Conservation (phyloP, 441 rosid species). For the Corymbia citriodora region DNA sequence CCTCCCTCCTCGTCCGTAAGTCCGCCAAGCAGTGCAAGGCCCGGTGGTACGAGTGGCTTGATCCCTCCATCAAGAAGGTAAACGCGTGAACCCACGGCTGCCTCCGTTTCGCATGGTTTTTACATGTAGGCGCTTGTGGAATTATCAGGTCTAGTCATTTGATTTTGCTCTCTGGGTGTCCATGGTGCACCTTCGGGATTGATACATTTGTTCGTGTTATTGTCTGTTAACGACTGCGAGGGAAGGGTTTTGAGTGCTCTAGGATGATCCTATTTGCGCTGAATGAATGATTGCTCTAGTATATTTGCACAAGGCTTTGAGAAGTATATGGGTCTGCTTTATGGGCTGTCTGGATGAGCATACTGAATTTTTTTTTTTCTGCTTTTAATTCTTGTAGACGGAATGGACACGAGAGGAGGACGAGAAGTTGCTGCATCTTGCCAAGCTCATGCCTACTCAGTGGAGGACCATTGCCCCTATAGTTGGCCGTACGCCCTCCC, state of each 20-base stretch:
- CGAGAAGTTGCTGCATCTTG: slow-evolving; percentile 97
- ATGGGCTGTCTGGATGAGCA: not conserved
- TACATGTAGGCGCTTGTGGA: not conserved
- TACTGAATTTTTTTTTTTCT: not conserved
- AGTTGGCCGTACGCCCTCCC: slow-evolving; percentile 98
- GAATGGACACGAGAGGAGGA: slow-evolving; percentile 99
- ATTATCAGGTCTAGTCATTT: not conserved
- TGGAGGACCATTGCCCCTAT: slow-evolving; percentile 99
- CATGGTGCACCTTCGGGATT: not conserved
- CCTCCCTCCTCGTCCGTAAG: slow-evolving; percentile 93
- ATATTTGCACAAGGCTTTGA: not conserved
- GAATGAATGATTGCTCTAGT: not conserved
- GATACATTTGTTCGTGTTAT: not conserved
- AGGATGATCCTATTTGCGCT: not conserved
- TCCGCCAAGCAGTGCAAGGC: slow-evolving; percentile 99
- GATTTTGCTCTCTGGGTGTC: not conserved
- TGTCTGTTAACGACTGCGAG: not conserved
- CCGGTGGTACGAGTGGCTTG: slow-evolving; percentile 99
- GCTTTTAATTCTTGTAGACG: slow-evolving; percentile 41
- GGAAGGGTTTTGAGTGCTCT: not conserved
- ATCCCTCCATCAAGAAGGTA: slow-evolving; percentile 95
- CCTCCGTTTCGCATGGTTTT: not conserved
- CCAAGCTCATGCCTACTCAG: slow-evolving; percentile 94
- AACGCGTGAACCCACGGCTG: not conserved
- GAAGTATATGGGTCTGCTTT: not conserved